phyloP scores from a whole-genome alignment of 495 filamentous ascomycete genomes.

The Neurospora sp. region DNA sequence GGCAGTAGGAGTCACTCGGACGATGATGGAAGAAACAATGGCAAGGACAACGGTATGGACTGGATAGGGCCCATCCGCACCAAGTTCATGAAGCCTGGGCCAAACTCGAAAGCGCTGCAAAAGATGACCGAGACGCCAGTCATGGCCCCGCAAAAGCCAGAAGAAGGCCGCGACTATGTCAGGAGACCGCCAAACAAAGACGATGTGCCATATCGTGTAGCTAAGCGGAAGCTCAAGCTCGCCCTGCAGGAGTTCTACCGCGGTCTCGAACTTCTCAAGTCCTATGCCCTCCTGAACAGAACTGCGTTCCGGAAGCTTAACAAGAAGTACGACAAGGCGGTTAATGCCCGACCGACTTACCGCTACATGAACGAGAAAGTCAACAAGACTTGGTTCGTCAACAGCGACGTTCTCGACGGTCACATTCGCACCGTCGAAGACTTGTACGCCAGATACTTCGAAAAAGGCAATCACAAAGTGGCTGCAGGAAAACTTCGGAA shows the following conservation, averaged over 20 bases:
- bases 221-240: conserved; percentile 82
- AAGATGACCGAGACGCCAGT: conserved; percentile 31
- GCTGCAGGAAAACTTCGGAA: conserved; percentile 76
- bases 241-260: conserved; percentile 90
- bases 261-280: conserved; percentile 81
- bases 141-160: conserved; percentile 21
- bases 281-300: conserved; percentile 77
- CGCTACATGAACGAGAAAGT: conserved; percentile 90
- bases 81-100: conserved; percentile 33
- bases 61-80: conserved; percentile 37
- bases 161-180: conserved; percentile 50
- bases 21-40: conserved; percentile 1
- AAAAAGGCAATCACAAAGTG: conserved; percentile 81
- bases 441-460: conserved; percentile 86
- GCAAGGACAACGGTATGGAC: conserved; percentile 11
- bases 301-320: conserved; percentile 96
- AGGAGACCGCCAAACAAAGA: conserved; percentile 40
- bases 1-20: conserved; percentile 5
- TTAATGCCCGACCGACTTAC: conserved; percentile 63
- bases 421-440: conserved; percentile 74
- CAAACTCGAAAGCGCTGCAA: conserved; percentile 36
- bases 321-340: conserved; percentile 94
- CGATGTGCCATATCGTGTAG: conserved; percentile 68
- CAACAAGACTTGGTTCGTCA: conserved; percentile 81
- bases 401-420: conserved; percentile 68